Percentiles rank a stretch among this genome's conserved stretches.
phyloP scores from a whole-genome alignment of 1,139 yeast genomes.

The Yamadazyma blattariae region DNA sequence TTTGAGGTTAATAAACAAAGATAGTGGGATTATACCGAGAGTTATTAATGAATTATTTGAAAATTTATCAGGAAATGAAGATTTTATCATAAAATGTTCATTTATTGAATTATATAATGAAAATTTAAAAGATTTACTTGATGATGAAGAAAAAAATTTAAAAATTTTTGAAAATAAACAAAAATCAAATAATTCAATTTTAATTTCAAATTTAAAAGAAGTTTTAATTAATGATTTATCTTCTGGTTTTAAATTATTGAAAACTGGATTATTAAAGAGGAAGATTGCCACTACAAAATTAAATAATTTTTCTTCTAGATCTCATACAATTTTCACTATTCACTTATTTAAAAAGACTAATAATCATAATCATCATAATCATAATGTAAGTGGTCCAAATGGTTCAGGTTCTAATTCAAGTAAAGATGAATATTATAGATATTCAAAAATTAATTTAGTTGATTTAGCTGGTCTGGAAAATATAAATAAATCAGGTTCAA shows the following conservation, averaged over 20 bases:
- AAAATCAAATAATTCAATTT: slow-evolving; percentile 10
- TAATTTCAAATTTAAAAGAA: slow-evolving; percentile 57
- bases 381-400: too few species aligned
- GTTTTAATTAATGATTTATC: slow-evolving; percentile 49
- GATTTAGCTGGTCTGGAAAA: slow-evolving; percentile 92
- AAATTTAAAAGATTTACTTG: slow-evolving; percentile 60
- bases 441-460: slow-evolving; percentile 73
- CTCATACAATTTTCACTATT: slow-evolving; percentile 71
- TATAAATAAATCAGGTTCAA: slow-evolving; percentile 75
- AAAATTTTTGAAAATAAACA: slow-evolving; percentile 50
- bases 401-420: too few species aligned
- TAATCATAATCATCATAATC: too few species aligned
- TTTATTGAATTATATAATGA: slow-evolving; percentile 75
- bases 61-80: slow-evolving; percentile 30
- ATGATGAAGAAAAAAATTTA: slow-evolving; percentile 37
- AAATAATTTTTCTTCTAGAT: slow-evolving; percentile 68
- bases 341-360: slow-evolving; percentile 47
- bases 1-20: slow-evolving; percentile 17
- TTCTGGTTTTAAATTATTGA: slow-evolving; percentile 53
- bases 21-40: slow-evolving; percentile 71
- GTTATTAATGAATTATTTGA: slow-evolving; percentile 52
- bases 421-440: slow-evolving; percentile 30
- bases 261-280: slow-evolving; percentile 53
- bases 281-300: slow-evolving; percentile 69
- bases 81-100: slow-evolving; percentile 64